Evolutionary conservation across 305 asterid genomes (phyloP), one percentile per base, ranked within the genome.

Genomic region (Stenogyne calaminthoides): DNA sequence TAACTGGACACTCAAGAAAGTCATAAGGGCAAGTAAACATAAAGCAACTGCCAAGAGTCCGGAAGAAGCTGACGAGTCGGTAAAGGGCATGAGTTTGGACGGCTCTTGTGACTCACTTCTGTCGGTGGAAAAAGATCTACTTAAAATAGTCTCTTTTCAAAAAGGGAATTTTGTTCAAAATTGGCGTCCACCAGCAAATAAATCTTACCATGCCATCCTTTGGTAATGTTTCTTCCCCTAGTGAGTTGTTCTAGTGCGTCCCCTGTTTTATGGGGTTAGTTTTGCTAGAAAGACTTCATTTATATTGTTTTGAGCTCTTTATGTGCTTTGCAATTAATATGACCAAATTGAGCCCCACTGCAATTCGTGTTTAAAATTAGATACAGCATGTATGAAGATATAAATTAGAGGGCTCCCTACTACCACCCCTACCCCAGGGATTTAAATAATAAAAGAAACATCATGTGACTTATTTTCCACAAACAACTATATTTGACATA

Each of bases 121-220:
- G 39, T 62, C 12, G 36, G 73, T 51, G 61, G 79, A 78, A 70
- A 80, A 76, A 22, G 86, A 80, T 80, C 83, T 91, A 84, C 72
- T 57, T 74, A 79, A 88, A 72, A 70, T 84, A 40, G 90, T 95
- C 58, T 87, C 97, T 58, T 95, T 92, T 56, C 74, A 88, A 84
- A 89, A 90, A 79, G 97, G 92, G 40, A 89, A 95, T 79, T 84
- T 95, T 78, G 87, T 88, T 78, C 88, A 79, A 74, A 78, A 67
- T 82, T 92, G 97, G 98, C 80, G 52, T 62, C 84, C 96, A 25
- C 91, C 86, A 11, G 83, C 62, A 18, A 64, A 80, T 59, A 76
- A 66, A 69, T 44, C 22, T 40, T 95, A 85, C 80, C 87, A 88
- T 75, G 87, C 91, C 79, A 86, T 92, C 74, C 84, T 89, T 47